Evolutionary conservation across 1,139 yeast species (phyloP), one percentile per base, ranked within the genome.

Genomic region (Trichomonascaceae sp.): DNA sequence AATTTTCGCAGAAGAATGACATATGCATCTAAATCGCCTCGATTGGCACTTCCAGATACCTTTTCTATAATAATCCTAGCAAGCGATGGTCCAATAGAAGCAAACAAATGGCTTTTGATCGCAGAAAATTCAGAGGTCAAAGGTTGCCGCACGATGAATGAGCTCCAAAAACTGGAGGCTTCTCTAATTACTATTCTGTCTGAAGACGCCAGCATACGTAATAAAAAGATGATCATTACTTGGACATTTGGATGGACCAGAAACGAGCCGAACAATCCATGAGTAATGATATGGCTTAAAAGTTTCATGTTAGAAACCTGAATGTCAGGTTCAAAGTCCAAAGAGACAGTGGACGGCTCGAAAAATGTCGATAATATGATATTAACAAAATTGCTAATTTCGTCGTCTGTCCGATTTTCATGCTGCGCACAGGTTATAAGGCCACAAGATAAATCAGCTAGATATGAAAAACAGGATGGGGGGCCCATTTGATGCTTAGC

Each of bases 161-260:
- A 74, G 2, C 74, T 73, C 95, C 95, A 88, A 62, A 88, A 87
- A 58, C 79, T 77, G 53, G 81, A 74, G 0, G 81, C 75, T 0
- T 89, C 75, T 57, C 81, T 80, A 46, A 88, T 70, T 1, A 87
- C 80, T 61, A 85, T 82, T 52, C 85, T 76, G 66, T 88, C 96
- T 51, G 77, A 77, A 0, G 83, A 76, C 8, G 70, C 63, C 45
- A 87, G 70, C 13, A 80, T 74, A 6, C 72, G 67, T 3, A 84
- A 51, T 1, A 71, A 65, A 43, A 68, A 63, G n/a, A 59, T 57
- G 3, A 64, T 36, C 52, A 61, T 56, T 8, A 45, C 45, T 36
- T 49, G 56, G 17, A 63, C 44, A 20, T 54, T 57, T 2, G 57
- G 54, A 24, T 58, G 57, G 18, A 53, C 45, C 10, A 63, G 45